These are phyloP conservation scores for Hymenochaete sp. DNA, from an alignment of 1,284 basidiomycete species.

Conservation along the genomic window DNA sequence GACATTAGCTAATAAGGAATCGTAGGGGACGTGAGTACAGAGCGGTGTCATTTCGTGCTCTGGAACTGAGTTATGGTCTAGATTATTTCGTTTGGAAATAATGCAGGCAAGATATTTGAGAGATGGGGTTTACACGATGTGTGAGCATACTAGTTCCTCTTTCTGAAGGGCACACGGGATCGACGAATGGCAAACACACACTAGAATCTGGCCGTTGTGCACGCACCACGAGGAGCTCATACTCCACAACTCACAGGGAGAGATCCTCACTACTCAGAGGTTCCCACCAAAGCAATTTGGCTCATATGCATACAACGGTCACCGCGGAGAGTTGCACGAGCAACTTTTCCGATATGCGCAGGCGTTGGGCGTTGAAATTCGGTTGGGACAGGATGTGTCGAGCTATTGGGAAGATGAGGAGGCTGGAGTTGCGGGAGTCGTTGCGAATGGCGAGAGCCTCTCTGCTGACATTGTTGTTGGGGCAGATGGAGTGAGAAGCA, in stretches of 20 bases:
- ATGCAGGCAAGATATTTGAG: constrained; percentile 18
- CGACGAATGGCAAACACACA: background rate
- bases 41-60: background rate
- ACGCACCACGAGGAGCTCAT: constrained; percentile 16
- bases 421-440: constrained; percentile 16
- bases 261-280: constrained; percentile 13
- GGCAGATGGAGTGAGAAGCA: constrained; percentile 46
- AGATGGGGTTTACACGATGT: constrained; percentile 18
- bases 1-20: background rate
- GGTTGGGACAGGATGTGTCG: constrained; percentile 17
- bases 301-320: constrained; percentile 17
- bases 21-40: constrained; percentile 7
- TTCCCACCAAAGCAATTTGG: constrained; percentile 7
- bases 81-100: constrained; percentile 20
- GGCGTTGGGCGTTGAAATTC: constrained; percentile 17
- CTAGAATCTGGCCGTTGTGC: constrained; percentile 18
- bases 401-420: constrained; percentile 15
- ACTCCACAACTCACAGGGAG: constrained; percentile 17
- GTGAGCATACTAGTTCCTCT: background rate
- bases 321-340: constrained; percentile 19
- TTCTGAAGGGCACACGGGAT: too few species aligned
- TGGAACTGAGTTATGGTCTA: constrained; percentile 1
- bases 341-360: constrained; percentile 17
- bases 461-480: constrained; percentile 41
- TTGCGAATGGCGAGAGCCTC: constrained; percentile 36